These are phyloP conservation scores for Alisma plantagoaquatica DNA, from an alignment of 106 monocot species.

Conservation along the genomic window DNA sequence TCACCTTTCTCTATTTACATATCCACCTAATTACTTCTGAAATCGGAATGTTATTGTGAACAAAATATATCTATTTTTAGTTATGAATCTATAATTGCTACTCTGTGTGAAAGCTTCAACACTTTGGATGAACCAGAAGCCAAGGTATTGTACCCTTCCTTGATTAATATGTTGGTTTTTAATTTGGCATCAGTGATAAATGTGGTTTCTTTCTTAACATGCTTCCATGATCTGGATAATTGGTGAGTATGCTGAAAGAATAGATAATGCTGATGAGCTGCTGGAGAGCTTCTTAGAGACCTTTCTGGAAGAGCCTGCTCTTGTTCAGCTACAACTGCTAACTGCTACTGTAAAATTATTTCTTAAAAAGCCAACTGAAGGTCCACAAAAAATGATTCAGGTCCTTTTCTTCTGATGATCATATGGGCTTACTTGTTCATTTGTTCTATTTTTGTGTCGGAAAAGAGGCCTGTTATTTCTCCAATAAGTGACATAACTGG, in stretches of 20 bases:
- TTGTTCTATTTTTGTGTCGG: too few relatives aligned
- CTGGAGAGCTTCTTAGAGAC: constrained; percentile 96
- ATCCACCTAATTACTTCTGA: not conserved
- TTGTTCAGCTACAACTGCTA: constrained; percentile 86
- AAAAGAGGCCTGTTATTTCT: too few relatives aligned
- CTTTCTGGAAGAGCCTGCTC: constrained; percentile 94
- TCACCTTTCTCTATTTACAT: not conserved
- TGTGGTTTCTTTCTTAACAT: too few relatives aligned
- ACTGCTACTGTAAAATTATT: constrained; percentile 98
- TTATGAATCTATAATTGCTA: constrained; percentile 98
- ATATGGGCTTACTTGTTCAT: too few relatives aligned
- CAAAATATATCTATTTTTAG: constrained; percentile 37
- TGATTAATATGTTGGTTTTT: constrained; percentile 5
- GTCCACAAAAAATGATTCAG: constrained; percentile 99
- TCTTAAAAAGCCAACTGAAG: constrained; percentile 99
- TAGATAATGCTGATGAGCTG: constrained; percentile 99
- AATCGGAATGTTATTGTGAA: too few relatives aligned
- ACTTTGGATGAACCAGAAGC: constrained; percentile 99
- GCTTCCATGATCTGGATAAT: constrained; percentile 99
- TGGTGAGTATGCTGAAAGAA: constrained; percentile 99
- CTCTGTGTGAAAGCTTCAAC: constrained; percentile 96
- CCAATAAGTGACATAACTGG: too few relatives aligned
- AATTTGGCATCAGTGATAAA: too few relatives aligned
- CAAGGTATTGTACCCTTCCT: constrained; percentile 42
- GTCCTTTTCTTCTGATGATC: constrained; percentile 33